These are phyloP conservation scores for Coemansia sp. DNA, from an alignment of 371 early-diverging fungal species.

Conservation along the genomic window DNA sequence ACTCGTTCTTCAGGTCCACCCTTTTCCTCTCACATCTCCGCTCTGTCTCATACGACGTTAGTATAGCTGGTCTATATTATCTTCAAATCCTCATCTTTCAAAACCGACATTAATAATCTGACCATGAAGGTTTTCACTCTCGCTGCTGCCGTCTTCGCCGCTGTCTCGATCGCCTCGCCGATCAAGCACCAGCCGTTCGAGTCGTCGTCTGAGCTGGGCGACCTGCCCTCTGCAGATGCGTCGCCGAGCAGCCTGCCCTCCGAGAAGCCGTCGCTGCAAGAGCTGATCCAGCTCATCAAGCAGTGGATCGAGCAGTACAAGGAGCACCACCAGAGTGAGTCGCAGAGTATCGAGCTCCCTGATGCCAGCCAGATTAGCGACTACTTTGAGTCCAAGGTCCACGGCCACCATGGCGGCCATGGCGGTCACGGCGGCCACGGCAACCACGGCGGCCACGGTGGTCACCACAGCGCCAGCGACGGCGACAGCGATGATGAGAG, in stretches of 20 bases:
- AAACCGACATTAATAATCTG: not conserved
- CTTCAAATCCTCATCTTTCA: not conserved
- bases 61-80: conserved; percentile 28
- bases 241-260: not conserved
- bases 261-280: not conserved
- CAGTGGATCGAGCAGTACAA: not conserved
- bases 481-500: not conserved
- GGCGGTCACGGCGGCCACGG: conserved; percentile 4
- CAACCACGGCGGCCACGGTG: not conserved
- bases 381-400: not conserved
- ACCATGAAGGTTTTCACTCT: conserved; percentile 11
- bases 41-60: not conserved
- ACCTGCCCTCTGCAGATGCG: not conserved
- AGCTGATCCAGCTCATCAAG: not conserved
- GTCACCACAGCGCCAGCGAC: not conserved
- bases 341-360: not conserved
- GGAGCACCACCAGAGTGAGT: not conserved
- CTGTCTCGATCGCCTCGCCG: conserved; percentile 5
- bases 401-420: conserved; percentile 3
- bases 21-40: not conserved
- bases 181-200: not conserved
- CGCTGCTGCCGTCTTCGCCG: conserved; percentile 5
- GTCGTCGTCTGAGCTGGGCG: not conserved
- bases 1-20: not conserved
- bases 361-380: not conserved